A percentile compares a stretch with the other conserved stretches of the same genome.
Conservation (phyloP, 371 early-diverging fungal species). For the Mucor circinelloides region DNA sequence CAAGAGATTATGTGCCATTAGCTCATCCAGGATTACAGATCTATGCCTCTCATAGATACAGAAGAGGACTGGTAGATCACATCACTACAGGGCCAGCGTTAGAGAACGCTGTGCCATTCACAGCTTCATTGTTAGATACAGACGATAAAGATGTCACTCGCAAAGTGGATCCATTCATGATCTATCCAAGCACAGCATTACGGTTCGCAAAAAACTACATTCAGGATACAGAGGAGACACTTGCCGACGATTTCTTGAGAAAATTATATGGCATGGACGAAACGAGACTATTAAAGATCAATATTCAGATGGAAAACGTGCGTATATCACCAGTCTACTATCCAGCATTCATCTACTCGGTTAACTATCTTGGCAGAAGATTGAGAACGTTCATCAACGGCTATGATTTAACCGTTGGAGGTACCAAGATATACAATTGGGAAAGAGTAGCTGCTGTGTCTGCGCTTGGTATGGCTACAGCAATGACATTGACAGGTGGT, state of each 20-base stretch:
- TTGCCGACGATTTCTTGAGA: conserved; percentile 52
- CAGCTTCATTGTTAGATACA: conserved; percentile 47
- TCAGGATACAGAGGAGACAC: conserved; percentile 46
- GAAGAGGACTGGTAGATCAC: conserved; percentile 57
- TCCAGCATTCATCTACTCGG: conserved; percentile 57
- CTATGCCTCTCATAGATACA: conserved; percentile 62
- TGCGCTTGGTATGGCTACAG: conserved; percentile 45
- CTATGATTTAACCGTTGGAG: conserved; percentile 54
- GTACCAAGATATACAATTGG: conserved; percentile 58
- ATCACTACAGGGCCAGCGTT: conserved; percentile 57
- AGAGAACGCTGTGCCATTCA: conserved; percentile 42
- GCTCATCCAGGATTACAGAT: conserved; percentile 55
- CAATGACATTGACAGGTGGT: conserved; percentile 43
- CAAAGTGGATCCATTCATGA: conserved; percentile 54
- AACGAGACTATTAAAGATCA: conserved; percentile 54
- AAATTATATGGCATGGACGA: conserved; percentile 52
- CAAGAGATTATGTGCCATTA: conserved; percentile 46
- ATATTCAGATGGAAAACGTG: conserved; percentile 44
- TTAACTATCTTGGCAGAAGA: conserved; percentile 51
- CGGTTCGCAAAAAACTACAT: conserved; percentile 54
- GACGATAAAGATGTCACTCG: conserved; percentile 18
- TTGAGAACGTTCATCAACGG: conserved; percentile 64
- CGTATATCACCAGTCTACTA: conserved; percentile 61
- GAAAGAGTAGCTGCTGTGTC: conserved; percentile 53
- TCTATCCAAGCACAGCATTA: conserved; percentile 58